Base-by-base conservation (phyloP, 108 stramenopile genomes). In the Fragilariopsis cylindrus region DNA sequence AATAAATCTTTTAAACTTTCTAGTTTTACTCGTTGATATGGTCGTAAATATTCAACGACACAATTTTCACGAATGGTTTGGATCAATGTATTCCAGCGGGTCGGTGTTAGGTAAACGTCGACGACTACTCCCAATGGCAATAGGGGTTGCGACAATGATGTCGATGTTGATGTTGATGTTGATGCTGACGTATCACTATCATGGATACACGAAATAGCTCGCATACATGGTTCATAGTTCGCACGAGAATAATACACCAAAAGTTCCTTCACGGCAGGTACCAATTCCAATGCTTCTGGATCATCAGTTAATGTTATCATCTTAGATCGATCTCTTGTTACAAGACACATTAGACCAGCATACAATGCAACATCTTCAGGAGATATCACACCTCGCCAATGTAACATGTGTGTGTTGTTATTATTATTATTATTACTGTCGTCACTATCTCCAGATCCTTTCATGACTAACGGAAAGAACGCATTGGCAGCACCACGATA, bases 331-430 rank as follows among this genome's bases (percentile, higher is more conserved):
- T 64, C 56, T 56, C 86, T 73, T 0, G 81, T 66, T 1, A 87
- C 87, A 75, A 92, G 64, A 12, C 81, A 76, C 68, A 89, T 77
- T 3, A 95, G 55, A 55, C 76, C 78, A 8, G 90, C 92, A 69
- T 90, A 95, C 66, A 84, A 42, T 21, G 91, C 90, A 16, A 92
- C 56, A 73, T 95, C 94, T 54, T 92, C 90, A 5, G 91, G 82
- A 70, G 75, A 56, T 39, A 57, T 54, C 4, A 77, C 76, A 48
- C 54, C 69, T 7, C 72, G 76, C 81, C 76, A 73, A 21, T 74
- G 68, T 53, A 73, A 52, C 48, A 13, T 13, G 39, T 52, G 48
- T 16, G 8, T 42, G n/a, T 43, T 47, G 39, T 57, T 47, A 41
- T 19, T 39, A 18, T 48, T 69, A n/a, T 15, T 54, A n/a, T 2